These are phyloP conservation scores for Penicillium paradoxum DNA, from an alignment of 495 filamentous ascomycete species.

Conservation along the genomic window DNA sequence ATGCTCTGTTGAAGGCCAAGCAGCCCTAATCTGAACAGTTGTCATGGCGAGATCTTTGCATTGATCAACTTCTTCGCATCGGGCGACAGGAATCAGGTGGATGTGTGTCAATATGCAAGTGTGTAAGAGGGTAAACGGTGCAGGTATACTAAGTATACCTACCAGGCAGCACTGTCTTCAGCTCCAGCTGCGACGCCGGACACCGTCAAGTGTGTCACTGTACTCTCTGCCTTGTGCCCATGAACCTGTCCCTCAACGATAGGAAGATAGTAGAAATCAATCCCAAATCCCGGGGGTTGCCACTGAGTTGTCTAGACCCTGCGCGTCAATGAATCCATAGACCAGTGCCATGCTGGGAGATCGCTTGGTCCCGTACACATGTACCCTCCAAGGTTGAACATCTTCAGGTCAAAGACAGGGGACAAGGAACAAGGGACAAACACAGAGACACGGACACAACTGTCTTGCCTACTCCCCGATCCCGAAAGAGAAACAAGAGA, in stretches of 20 bases:
- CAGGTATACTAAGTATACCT: not conserved
- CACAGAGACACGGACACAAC: not conserved
- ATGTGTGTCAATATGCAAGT: not conserved
- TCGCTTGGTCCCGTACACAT: not conserved
- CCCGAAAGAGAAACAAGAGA: not conserved
- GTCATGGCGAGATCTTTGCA: conserved; percentile 10
- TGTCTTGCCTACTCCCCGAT: not conserved
- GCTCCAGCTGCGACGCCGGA: not conserved
- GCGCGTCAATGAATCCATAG: not conserved
- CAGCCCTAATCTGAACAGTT: conserved; percentile 23
- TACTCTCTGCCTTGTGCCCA: not conserved
- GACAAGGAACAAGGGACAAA: conserved; percentile 1
- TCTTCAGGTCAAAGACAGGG: not conserved
- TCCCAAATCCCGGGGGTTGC: conserved; percentile 2
- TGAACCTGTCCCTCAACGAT: not conserved
- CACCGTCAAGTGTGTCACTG: not conserved
- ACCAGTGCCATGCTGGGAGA: not conserved
- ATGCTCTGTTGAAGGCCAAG: not conserved
- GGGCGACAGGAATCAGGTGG: too few species aligned
- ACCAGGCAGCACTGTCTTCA: not conserved
- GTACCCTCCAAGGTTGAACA: not conserved
- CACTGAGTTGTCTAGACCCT: not conserved
- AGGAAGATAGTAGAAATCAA: not conserved
- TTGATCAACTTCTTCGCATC: not conserved
- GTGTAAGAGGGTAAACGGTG: not conserved